These are phyloP conservation scores for Galium porrigens DNA, from an alignment of 305 asterid species.

Conservation along the genomic window DNA sequence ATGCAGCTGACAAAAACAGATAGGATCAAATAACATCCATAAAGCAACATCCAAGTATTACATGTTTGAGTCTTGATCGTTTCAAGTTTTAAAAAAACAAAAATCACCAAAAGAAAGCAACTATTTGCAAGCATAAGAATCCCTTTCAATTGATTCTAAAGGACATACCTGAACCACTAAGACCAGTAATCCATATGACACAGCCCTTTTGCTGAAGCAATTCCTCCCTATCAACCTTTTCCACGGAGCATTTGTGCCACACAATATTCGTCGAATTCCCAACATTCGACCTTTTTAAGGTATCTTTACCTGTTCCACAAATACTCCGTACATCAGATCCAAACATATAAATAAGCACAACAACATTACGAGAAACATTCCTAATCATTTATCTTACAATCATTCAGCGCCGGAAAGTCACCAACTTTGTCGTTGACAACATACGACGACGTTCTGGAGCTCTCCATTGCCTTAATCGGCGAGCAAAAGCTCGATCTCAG, in stretches of 20 bases:
- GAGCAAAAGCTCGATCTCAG: slow-evolving; percentile 32
- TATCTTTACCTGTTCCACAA: slow-evolving; percentile 33
- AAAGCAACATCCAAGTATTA: background rate
- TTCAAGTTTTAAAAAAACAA: background rate
- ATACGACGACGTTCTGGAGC: slow-evolving; percentile 32
- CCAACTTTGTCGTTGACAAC: slow-evolving; percentile 21
- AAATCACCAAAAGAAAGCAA: background rate
- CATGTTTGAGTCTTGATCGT: background rate
- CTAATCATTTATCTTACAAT: slow-evolving; percentile 18
- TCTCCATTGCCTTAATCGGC: slow-evolving; percentile 55
- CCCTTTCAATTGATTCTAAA: background rate
- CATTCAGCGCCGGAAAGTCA: slow-evolving; percentile 9
- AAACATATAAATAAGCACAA: background rate
- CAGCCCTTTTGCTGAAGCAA: slow-evolving; percentile 93
- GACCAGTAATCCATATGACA: slow-evolving; percentile 92
- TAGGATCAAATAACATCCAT: background rate
- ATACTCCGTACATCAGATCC: slow-evolving; percentile 5
- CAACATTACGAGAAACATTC: background rate
- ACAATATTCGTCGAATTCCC: slow-evolving; percentile 66
- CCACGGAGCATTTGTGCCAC: slow-evolving; percentile 88
- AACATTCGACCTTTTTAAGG: slow-evolving; percentile 26
- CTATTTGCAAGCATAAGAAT: slow-evolving; percentile 1
- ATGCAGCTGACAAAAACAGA: background rate
- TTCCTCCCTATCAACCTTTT: slow-evolving; percentile 55
- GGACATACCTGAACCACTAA: slow-evolving; percentile 94